Evolutionary conservation across 495 filamentous ascomycete genomes (phyloP).

Genomic region (Paragyromitra xinjiangensis): DNA sequence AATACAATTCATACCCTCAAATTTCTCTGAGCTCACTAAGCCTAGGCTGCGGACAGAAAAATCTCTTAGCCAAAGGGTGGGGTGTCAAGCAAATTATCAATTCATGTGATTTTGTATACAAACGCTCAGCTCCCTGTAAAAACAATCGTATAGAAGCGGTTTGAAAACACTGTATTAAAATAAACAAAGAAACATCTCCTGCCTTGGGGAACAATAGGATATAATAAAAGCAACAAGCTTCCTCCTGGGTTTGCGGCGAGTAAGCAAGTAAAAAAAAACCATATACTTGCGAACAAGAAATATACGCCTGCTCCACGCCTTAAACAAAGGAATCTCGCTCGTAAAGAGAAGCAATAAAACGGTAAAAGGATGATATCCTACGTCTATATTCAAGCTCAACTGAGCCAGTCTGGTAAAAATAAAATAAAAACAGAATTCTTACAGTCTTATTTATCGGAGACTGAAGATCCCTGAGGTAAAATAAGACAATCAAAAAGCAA

Average conservation of each 20-base stretch:
- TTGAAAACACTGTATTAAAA: background rate
- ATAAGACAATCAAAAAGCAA: background rate
- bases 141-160: background rate
- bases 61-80: too few relatives aligned
- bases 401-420: background rate
- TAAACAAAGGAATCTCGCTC: background rate
- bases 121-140: background rate
- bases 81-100: background rate
- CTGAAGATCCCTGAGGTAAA: background rate
- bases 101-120: background rate
- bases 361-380: constrained; percentile 15
- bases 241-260: background rate
- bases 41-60: too few relatives aligned
- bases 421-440: background rate
- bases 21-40: too few relatives aligned
- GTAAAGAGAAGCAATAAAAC: background rate
- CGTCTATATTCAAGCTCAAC: background rate
- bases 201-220: background rate
- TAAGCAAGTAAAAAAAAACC: background rate
- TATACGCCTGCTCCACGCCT: background rate
- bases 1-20: too few relatives aligned
- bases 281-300: background rate
- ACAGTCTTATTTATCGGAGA: background rate
- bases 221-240: background rate
- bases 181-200: background rate